Conservation (phyloP, 345 rosid genomes). For the Cardamine resedifolia region DNA sequence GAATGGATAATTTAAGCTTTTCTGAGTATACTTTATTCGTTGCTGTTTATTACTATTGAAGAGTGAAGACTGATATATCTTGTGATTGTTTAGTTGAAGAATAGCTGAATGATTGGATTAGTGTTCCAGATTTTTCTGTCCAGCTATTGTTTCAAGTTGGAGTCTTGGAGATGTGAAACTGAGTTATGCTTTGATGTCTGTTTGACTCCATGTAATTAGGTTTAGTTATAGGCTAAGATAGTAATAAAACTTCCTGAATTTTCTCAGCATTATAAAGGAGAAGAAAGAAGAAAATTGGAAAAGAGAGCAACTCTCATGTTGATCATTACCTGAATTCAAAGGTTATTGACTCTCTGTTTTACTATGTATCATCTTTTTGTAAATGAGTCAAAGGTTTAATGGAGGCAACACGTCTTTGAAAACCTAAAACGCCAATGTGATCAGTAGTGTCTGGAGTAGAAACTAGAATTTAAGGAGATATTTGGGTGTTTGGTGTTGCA, state of each 20-base stretch:
- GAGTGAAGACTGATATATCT: not conserved
- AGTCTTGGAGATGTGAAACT: not conserved
- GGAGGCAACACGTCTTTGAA: not conserved
- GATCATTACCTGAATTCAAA: conserved; percentile 47
- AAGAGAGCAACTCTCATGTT: conserved; percentile 45
- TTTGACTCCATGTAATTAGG: not conserved
- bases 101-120: not conserved
- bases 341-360: conserved; percentile 24
- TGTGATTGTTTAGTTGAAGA: not conserved
- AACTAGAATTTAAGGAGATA: not conserved
- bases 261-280: conserved; percentile 52
- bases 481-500: not conserved
- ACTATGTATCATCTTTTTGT: not conserved
- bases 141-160: not conserved
- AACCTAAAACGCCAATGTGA: not conserved
- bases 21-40: not conserved
- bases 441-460: not conserved
- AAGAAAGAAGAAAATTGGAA: conserved; percentile 40
- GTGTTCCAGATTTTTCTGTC: not conserved
- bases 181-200: not conserved
- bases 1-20: not conserved
- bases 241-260: conserved; percentile 42
- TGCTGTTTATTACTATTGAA: not conserved
- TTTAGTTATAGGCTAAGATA: conserved; percentile 6
- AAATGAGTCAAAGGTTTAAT: not conserved